Percentiles rank a stretch among this genome's conserved stretches.
Evolutionary conservation across 257 asterid species (phyloP).

Genomic region (Capsicum chinense): DNA sequence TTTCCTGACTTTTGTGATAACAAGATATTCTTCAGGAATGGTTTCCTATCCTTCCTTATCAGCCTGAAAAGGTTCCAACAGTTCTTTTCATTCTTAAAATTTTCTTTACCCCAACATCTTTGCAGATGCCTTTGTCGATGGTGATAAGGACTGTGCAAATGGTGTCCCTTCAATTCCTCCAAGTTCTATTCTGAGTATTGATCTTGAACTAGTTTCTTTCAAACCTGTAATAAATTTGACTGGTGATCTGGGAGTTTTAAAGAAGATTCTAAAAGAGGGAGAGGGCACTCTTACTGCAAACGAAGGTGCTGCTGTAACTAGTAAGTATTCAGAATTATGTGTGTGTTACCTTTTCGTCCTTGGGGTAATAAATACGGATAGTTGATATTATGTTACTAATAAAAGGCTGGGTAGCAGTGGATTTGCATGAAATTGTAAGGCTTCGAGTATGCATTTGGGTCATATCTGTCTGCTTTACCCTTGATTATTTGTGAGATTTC

Average conservation of each 20-base stretch:
- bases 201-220: slow-evolving; percentile 55
- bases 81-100: neutral
- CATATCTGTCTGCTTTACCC: too few relatives aligned
- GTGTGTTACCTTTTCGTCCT: neutral
- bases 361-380: neutral
- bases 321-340: slow-evolving; percentile 48
- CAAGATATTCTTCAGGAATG: neutral
- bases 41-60: neutral
- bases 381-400: neutral
- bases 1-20: slow-evolving; percentile 4
- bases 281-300: slow-evolving; percentile 61
- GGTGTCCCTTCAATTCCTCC: slow-evolving; percentile 48
- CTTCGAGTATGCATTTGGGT: too few relatives aligned
- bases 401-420: too few relatives aligned
- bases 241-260: slow-evolving; percentile 63
- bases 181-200: slow-evolving; percentile 53
- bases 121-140: slow-evolving; percentile 65
- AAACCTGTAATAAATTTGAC: slow-evolving; percentile 62
- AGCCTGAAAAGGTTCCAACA: slow-evolving; percentile 5
- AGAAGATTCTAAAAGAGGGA: slow-evolving; percentile 71
- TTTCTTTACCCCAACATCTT: slow-evolving; percentile 29
- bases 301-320: slow-evolving; percentile 67
- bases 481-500: too few relatives aligned
- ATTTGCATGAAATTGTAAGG: too few relatives aligned
- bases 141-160: slow-evolving; percentile 37